Evolutionary conservation across 2,329 filamentous ascomycete species (phyloP).

Genomic region (Ophiosphaerella narmari): DNA sequence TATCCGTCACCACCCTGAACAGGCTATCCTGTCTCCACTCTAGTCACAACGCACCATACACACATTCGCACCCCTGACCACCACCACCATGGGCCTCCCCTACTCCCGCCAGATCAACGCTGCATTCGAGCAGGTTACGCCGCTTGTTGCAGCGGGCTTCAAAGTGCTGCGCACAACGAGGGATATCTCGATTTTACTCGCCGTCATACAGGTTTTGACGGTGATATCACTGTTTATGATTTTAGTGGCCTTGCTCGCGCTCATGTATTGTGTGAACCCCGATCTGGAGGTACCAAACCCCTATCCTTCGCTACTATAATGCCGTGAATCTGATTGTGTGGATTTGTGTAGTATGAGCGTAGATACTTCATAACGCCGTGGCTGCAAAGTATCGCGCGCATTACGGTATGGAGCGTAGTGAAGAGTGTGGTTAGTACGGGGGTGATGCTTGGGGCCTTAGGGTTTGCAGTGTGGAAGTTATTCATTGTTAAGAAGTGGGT

Average conservation of each 20-base stretch:
- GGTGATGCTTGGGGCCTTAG: constrained; percentile 3
- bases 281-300: constrained; percentile 47
- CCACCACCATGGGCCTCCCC: constrained; percentile 55
- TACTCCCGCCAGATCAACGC: constrained; percentile 58
- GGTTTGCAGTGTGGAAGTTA: constrained; percentile 18
- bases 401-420: constrained; percentile 23
- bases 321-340: background rate
- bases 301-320: background rate
- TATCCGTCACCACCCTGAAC: background rate
- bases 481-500: constrained; percentile 29
- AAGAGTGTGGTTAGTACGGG: constrained; percentile 11
- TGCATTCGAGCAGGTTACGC: constrained; percentile 59
- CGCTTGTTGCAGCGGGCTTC: constrained; percentile 56
- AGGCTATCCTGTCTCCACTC: background rate
- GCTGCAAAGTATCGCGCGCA: constrained; percentile 38
- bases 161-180: constrained; percentile 56
- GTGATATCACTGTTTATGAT: constrained; percentile 49
- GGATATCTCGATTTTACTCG: constrained; percentile 56
- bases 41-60: background rate
- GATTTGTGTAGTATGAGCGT: constrained; percentile 39
- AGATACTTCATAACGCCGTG: constrained; percentile 50
- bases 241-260: constrained; percentile 43
- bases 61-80: background rate
- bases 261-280: constrained; percentile 55
- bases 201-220: constrained; percentile 54